phyloP scores from a whole-genome alignment of 176 grass and related monocot genomes.

The Thalia dealbata region DNA sequence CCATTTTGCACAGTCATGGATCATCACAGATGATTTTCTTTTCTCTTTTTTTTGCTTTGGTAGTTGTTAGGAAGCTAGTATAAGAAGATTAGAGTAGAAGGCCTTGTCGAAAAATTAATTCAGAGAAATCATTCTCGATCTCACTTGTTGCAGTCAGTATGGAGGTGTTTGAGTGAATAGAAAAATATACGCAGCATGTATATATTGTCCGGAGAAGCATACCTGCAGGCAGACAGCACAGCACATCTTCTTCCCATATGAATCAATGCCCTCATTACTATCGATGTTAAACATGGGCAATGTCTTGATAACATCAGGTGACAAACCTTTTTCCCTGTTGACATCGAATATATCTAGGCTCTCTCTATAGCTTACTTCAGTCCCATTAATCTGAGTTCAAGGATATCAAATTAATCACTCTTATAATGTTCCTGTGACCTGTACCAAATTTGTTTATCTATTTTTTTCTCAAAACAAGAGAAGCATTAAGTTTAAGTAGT shows the following conservation, averaged over 20 bases:
- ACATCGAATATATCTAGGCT: slow-evolving; percentile 4
- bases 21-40: no score
- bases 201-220: background rate
- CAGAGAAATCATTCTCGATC: no score
- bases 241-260: background rate
- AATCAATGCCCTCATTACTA: background rate
- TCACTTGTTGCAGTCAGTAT: no score
- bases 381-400: slow-evolving; percentile 2
- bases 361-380: slow-evolving; percentile 1
- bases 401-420: background rate
- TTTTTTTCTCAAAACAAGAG: background rate
- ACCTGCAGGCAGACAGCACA: slow-evolving; percentile 21
- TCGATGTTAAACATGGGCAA: slow-evolving; percentile 7
- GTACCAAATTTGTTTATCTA: background rate
- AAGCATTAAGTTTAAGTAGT: background rate
- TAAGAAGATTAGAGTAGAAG: no score
- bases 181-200: no score
- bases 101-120: no score
- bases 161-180: no score
- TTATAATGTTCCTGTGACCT: background rate
- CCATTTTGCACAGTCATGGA: no score
- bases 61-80: no score
- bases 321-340: background rate
- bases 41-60: no score
- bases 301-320: background rate